Base-by-base conservation (phyloP, 352 stramenopile species). In the Pythium aquatile region DNA sequence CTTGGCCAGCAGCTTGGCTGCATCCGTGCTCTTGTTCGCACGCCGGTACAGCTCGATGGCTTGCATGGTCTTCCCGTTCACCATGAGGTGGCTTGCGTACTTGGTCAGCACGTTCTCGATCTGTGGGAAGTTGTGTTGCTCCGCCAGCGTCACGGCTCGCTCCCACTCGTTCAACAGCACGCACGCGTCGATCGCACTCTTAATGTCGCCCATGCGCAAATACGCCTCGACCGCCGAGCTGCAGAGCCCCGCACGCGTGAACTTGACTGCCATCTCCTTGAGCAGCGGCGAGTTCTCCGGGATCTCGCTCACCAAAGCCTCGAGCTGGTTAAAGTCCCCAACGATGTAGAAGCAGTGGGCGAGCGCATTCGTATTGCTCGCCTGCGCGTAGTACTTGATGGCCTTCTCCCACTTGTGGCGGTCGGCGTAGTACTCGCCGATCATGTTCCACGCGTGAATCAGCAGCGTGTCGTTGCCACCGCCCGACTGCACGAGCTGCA, bases 81-180 rank as follows among this genome's bases (percentile, higher is more conserved):
- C 74, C 51, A 97, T 69, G 16, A 98, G 70, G 37, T 97, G 77
- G 24, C 75, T 90, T 8, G 89, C 90, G 64, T 97, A 95, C 58
- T 97, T 97, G 30, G 77, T 84, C 6, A 98, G 62, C 9, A 98
- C 77, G 54, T 95, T 94, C 69, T 98, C 94, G 42, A 98, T 97
- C 67, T 98, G 93, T 11, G 90, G 90, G 59, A 97, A 98, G 61
- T 97, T 81, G 75, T 98, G 88, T 66, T 96, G 73, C 61, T 97
- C 88, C 0, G 93, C 94, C 1, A 98, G 78, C 29, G 89, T 69
- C 40, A 98, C 88, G 30, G 94, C 94, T 9, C 76, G 75, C 58
- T 95, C 90, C 91, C 93, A 98, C 42, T 98, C 86, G 69, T 98
- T 98, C 37, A 98, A 66, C 2, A 97, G 61, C 20, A 98, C 92